These are phyloP conservation scores for Aspergillus udagawae DNA, from an alignment of 2,329 filamentous ascomycete species.

Conservation along the genomic window DNA sequence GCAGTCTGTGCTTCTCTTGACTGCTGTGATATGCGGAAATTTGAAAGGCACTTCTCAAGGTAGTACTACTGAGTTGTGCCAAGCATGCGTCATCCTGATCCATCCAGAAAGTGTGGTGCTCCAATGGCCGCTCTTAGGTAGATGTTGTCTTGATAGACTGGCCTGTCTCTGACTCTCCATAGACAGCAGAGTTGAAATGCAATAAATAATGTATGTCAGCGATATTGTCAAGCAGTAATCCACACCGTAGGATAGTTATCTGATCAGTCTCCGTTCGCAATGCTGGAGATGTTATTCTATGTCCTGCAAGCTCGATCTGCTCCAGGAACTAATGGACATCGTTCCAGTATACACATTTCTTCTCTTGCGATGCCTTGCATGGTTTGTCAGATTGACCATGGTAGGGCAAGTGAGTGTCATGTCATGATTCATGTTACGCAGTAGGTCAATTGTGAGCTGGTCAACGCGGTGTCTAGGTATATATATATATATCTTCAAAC, in stretches of 20 bases:
- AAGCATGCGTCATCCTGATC: not conserved
- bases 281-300: not conserved
- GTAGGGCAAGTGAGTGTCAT: not conserved
- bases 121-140: not conserved
- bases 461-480: too few species aligned
- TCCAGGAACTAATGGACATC: not conserved
- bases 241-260: not conserved
- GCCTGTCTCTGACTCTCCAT: not conserved
- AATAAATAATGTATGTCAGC: not conserved
- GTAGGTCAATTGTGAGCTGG: not conserved
- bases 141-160: not conserved
- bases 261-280: not conserved
- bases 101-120: too few species aligned
- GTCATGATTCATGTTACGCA: not conserved
- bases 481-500: not conserved
- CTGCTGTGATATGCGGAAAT: not conserved
- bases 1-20: not conserved
- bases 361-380: not conserved
- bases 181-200: not conserved
- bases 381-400: not conserved
- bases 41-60: too few species aligned
- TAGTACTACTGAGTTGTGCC: not conserved
- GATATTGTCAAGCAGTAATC: not conserved
- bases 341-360: not conserved
- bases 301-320: not conserved